Base-by-base conservation (phyloP, 495 filamentous ascomycete genomes). In the Bombardia bombarda region DNA sequence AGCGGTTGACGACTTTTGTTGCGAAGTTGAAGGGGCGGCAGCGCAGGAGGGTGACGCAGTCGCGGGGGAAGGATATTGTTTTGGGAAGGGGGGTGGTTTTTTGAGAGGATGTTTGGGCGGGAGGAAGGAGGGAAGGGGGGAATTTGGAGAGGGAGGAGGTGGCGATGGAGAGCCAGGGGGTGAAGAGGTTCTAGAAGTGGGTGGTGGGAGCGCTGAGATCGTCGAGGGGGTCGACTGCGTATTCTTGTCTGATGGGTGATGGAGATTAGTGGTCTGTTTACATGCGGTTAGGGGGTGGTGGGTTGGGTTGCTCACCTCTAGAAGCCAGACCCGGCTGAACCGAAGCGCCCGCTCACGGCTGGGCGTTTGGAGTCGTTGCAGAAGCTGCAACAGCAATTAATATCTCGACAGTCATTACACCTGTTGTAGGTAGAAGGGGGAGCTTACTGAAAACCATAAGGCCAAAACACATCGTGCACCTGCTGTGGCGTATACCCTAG, bases 381-480 rank as follows among this genome's bases (percentile, higher is more conserved):
- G 22, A 46, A 46, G 9, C 37, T 40, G 20, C 14, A 14, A 42
- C 24, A 10, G 17, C n/a, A n/a, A n/a, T n/a, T n/a, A n/a, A n/a
- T n/a, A n/a, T n/a, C n/a, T n/a, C n/a, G n/a, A n/a, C n/a, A n/a
- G n/a, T n/a, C n/a, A n/a, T n/a, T n/a, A n/a, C n/a, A n/a, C n/a
- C n/a, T n/a, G n/a, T n/a, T n/a, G n/a, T n/a, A 9, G 12, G 14
- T 14, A n/a, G 70, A 67, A 43, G 65, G 66, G 3, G 68, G 52
- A 38, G 73, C 41, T 28, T 36, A 78, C 13, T 69, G 64, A 43
- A 70, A 76, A 1, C 65, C 61, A 1, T 8, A 40, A 0, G 72
- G 74, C 52, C 70, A 78, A 49, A 75, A 76, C 2, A 68, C 40
- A 43, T 76, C 69, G 36, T 75, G 73, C 0, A 75, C 70, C 21